Base-by-base conservation (phyloP, 2,329 filamentous ascomycete species). In the Stylonectria norvegica region DNA sequence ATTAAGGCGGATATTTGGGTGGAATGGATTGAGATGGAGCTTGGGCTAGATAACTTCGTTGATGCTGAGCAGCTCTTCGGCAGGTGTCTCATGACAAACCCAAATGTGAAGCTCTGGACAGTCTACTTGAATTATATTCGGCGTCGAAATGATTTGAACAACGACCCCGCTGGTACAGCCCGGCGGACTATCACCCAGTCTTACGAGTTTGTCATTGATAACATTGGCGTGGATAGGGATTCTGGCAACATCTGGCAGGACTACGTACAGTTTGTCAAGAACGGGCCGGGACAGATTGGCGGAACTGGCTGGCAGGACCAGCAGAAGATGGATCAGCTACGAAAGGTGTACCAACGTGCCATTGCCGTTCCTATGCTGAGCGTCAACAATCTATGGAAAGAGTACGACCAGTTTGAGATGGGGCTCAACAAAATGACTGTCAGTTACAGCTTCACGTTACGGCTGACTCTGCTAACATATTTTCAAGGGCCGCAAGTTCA, bases 331-430 rank as follows among this genome's bases (percentile, higher is more conserved):
- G 93, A 98, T 56, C 75, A 86, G 53, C 69, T 98, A 36, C 84
- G 93, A 44, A 95, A 94, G 62, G 86, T 88, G 1, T 98, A 96
- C 62, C 90, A 96, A 57, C 85, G 85, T 38, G 91, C 91, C 11
- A 87, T 96, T 42, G 83, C 81, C 50, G 80, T 96, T 27, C 94
- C 94, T 4, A 95, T 89, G 48, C 80, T 84, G 39, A 85, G 85
- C 20, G 80, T 95, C 34, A 87, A 91, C 57, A 78, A 77, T 37
- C 70, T 98, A 11, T 98, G 93, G 94, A 95, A 94, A 62, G 91
- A 98, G 59, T 98, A 98, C 59, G 90, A 97, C 62, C 83, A 87
- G 52, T 98, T 98, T 59, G 93, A 98, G 67, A 89, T 93, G 79
- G 81, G 84, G 5, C 67, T 96, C 43, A 96, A 96, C 71, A 97